Evolutionary conservation across 768 basidiomycete species (phyloP), one percentile per base, ranked within the genome.

Genomic region (Macrocybe gigantea): DNA sequence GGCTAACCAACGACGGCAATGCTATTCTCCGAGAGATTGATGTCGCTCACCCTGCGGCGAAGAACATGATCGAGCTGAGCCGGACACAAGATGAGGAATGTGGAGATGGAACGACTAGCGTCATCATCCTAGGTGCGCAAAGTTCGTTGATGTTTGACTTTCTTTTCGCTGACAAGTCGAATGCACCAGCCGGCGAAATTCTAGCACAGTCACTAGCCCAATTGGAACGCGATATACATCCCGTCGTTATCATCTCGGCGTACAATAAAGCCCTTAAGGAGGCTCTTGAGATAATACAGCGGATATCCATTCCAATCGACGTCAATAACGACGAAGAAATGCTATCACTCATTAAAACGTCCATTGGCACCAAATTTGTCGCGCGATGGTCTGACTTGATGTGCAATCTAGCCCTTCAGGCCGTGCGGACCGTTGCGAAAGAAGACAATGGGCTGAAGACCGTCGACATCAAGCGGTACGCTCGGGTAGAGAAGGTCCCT

Each of bases 31-130:
- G 96, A 45, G 96, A 99, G 67, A 99, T 98, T 56, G 96, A 99
- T 56, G 96, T 99, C 31, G 93, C 94, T 2, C 96, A 99, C 59
- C 96, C 95, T 3, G 96, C 96, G 29, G 95, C 96, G 22, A 99
- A 98, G 73, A 96, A 94, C 56, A 98, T 99, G 95, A 96, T 99
- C 54, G 96, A 99, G 69, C 82, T 98, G 8, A 92, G 91, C 57
- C 71, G 96, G 62, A 98, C 96, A 1, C 96, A 98, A 65, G 96
- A 98, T 58, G 96, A 98, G 69, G 96, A 98, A 61, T 96, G 96
- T 55, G 96, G 95, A 41, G 96, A 97, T 66, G 96, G 95, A 49
- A 99, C 96, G 15, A 99, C 95, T 9, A 93, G 89, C 60, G 95
- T 98, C 41, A 96, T 99, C 70, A 96, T 98, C 59, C 78, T 98